Base-by-base conservation (phyloP, 108 stramenopile species). In the Mediolabrus comicus region DNA sequence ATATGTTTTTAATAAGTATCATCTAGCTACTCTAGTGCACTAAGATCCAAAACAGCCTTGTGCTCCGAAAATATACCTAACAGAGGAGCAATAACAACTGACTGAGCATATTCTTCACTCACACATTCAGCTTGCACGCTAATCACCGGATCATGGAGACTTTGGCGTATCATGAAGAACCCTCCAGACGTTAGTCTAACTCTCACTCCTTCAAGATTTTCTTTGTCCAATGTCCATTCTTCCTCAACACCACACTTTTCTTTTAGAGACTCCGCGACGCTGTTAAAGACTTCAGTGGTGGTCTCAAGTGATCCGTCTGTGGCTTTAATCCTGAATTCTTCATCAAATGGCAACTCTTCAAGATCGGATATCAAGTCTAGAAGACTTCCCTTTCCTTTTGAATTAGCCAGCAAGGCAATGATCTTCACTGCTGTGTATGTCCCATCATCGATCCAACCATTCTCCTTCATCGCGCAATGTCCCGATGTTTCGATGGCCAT, bases 401-500 rank as follows among this genome's bases (percentile, higher is more conserved):
- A 69, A 38, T 81, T 71, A 9, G 84, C 82, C 12, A 85, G 53
- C 38, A 85, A 30, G 7, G 78, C 84, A 65, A 93, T 70, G 32
- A 90, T 79, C 67, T 91, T 91, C 24, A 89, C 81, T 27, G 94
- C 94, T 3, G 90, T 91, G 69, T 89, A 95, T 2, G 91, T 92
- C 34, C 94, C 94, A 82, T 95, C 94, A 72, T 95, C 94, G 55
- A 89, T 58, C 52, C 83, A 95, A 12, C 68, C 81, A 51, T 95
- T 95, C 62, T 89, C 91, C 36, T 77, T 77, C 77, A 91, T 83
- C n/a, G 94, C 84, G 29, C 84, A 81, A 77, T 95, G 94, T 13
- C 94, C 94, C 16, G 84, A 86, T 14, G 94, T 95, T 82, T 95
- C 94, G 56, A 95, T 95, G 4, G 94, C 94, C 16, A 92, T 58